These are phyloP conservation scores for Inonotus hispidus DNA, from an alignment of 1,284 basidiomycete species.

Conservation along the genomic window DNA sequence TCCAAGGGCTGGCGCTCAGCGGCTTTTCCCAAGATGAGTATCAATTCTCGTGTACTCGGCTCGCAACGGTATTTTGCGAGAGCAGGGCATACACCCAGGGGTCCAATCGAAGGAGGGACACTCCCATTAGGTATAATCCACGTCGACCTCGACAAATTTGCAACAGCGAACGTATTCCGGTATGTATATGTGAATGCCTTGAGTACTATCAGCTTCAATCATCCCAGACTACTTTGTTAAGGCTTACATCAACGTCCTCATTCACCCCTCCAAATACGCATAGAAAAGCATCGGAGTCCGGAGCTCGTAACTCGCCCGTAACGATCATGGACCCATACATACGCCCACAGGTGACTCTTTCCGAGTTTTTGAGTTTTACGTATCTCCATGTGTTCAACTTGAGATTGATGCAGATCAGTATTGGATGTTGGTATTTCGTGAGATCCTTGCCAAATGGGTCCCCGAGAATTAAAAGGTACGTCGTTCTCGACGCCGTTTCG, in stretches of 20 bases:
- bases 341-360: neutral
- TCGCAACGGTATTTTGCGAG: neutral
- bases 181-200: neutral
- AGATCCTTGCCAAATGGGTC: neutral
- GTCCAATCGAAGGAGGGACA: neutral
- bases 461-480: constrained; percentile 4
- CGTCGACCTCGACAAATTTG: neutral
- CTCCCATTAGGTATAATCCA: neutral
- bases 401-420: constrained; percentile 7
- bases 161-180: neutral
- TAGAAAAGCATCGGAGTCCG: neutral
- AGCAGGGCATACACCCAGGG: neutral
- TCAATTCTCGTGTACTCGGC: neutral
- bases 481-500: neutral
- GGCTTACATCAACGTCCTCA: neutral
- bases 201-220: too few relatives aligned
- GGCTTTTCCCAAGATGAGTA: neutral
- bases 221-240: too few relatives aligned
- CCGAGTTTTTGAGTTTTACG: neutral
- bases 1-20: neutral
- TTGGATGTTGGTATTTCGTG: neutral
- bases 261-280: constrained; percentile 8
- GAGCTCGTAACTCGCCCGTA: neutral
- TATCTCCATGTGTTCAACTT: constrained; percentile 4
- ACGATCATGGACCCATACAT: constrained; percentile 2